A percentile compares a stretch with the other conserved stretches of the same genome.
Evolutionary conservation across 2,329 filamentous ascomycete genomes (phyloP).

Genomic region (Elsinoe necatrix): DNA sequence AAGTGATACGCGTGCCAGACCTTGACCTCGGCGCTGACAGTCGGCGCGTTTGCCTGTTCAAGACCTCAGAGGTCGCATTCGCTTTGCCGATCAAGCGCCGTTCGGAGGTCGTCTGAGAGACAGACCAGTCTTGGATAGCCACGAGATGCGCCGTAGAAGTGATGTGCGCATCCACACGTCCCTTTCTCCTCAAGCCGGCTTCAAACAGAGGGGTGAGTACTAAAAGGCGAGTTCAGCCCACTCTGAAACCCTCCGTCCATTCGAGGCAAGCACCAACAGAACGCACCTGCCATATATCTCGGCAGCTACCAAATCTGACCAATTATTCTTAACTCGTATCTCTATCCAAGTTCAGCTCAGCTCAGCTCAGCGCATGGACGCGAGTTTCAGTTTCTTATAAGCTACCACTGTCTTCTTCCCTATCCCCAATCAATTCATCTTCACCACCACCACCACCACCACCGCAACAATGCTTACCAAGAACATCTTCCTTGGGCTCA

Average conservation of each 20-base stretch:
- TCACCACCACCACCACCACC: not conserved
- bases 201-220: not conserved
- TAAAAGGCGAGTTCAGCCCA: constrained; percentile 3
- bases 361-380: constrained; percentile 1
- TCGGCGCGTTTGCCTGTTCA: constrained; percentile 12
- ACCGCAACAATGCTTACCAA: constrained; percentile 13
- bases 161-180: constrained; percentile 9
- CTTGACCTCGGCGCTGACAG: constrained; percentile 2
- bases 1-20: constrained; percentile 1
- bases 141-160: constrained; percentile 4
- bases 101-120: not conserved
- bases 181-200: not conserved
- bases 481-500: constrained; percentile 10
- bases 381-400: constrained; percentile 6
- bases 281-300: not conserved
- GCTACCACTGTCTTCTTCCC: constrained; percentile 6
- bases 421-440: constrained; percentile 1
- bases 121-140: constrained; percentile 2
- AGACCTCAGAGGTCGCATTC: constrained; percentile 6
- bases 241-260: not conserved
- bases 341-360: not conserved
- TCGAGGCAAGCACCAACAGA: constrained; percentile 1
- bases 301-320: not conserved
- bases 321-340: constrained; percentile 5
- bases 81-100: not conserved